Conservation (phyloP, 805 yeast species). For the Wickerhamomyces rabaulensis region DNA sequence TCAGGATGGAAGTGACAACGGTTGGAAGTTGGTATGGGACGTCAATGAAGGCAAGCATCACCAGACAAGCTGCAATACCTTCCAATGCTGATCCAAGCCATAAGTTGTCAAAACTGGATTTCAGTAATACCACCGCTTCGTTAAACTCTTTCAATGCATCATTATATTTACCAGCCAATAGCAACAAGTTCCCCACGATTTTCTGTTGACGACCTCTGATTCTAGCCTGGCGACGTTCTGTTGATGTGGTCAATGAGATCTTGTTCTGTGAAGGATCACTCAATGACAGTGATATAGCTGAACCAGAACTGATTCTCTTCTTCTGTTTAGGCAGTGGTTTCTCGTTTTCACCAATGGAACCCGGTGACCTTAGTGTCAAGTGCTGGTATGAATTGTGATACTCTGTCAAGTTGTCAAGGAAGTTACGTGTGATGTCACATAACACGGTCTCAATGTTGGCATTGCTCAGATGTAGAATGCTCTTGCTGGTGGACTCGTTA, state of each 20-base stretch:
- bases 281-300: constrained; percentile 17
- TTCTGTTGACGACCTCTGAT: constrained; percentile 73
- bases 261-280: constrained; percentile 30
- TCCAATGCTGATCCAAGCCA: constrained; percentile 92
- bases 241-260: constrained; percentile 28
- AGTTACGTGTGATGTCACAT: constrained; percentile 65
- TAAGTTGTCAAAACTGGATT: constrained; percentile 62
- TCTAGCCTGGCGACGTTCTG: constrained; percentile 35
- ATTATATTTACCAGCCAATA: constrained; percentile 72
- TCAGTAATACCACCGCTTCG: constrained; percentile 62
- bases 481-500: not conserved
- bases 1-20: constrained; percentile 27
- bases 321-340: constrained; percentile 34
- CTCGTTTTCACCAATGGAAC: constrained; percentile 46
- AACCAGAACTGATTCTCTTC: constrained; percentile 31
- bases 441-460: constrained; percentile 52
- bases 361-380: constrained; percentile 81
- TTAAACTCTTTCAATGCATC: constrained; percentile 69
- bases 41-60: constrained; percentile 54
- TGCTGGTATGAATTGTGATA: constrained; percentile 73
- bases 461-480: constrained; percentile 8
- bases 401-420: constrained; percentile 57
- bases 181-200: constrained; percentile 66
- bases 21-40: constrained; percentile 39
- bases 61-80: constrained; percentile 62